These are phyloP conservation scores for Quercus variabilis DNA, from an alignment of 306 rosid genomes.

Conservation along the genomic window DNA sequence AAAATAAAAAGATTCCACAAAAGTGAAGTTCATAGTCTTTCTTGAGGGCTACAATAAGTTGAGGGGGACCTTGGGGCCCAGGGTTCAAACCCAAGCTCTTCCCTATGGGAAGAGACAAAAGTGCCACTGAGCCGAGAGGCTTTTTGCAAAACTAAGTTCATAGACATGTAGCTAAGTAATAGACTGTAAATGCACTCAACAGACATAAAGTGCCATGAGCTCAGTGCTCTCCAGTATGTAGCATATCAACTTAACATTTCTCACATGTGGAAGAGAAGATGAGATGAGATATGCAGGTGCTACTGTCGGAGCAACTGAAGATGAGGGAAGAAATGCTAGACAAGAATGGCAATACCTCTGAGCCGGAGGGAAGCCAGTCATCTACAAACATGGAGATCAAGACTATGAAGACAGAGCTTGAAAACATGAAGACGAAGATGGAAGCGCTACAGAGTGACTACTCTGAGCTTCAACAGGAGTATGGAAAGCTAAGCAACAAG, in stretches of 20 bases:
- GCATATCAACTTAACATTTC: slow-evolving; percentile 15
- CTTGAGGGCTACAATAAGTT: too few species aligned
- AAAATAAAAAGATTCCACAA: background rate
- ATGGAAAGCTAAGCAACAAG: slow-evolving; percentile 50
- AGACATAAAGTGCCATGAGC: slow-evolving; percentile 4
- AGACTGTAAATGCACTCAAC: background rate
- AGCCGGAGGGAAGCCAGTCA: slow-evolving; percentile 52
- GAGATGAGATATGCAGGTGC: slow-evolving; percentile 54
- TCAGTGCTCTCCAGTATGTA: background rate
- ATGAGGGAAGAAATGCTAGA: slow-evolving; percentile 77
- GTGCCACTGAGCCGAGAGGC: too few species aligned
- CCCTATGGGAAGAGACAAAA: too few species aligned
- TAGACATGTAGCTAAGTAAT: background rate
- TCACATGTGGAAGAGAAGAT: slow-evolving; percentile 17
- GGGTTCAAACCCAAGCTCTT: too few species aligned
- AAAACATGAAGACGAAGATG: slow-evolving; percentile 59
- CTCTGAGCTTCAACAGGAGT: slow-evolving; percentile 66
- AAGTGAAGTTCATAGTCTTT: background rate
- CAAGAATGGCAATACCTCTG: slow-evolving; percentile 49
- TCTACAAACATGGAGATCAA: slow-evolving; percentile 45
- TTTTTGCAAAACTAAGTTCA: background rate
- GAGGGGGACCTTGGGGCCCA: too few species aligned
- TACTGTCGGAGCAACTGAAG: slow-evolving; percentile 77
- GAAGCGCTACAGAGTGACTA: slow-evolving; percentile 70
- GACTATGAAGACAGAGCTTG: slow-evolving; percentile 68